Evolutionary conservation across 1,284 basidiomycete genomes (phyloP).

Genomic region (Paramarasmius palmivorus): DNA sequence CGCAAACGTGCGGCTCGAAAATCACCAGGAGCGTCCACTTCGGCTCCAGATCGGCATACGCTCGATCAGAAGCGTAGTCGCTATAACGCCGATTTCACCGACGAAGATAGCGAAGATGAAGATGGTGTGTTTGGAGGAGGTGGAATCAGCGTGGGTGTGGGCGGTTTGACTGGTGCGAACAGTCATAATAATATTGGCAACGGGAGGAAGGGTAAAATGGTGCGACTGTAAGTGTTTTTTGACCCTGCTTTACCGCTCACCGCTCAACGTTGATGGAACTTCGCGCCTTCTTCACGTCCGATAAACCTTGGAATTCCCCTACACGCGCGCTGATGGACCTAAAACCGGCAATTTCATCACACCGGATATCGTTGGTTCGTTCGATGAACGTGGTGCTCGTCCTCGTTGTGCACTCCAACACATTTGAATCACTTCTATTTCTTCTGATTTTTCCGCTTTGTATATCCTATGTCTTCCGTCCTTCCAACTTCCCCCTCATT

Average conservation of each 20-base stretch:
- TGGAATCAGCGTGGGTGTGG: slow-evolving; percentile 41
- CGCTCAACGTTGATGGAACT: background rate
- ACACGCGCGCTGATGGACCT: too few species aligned
- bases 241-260: slow-evolving; percentile 7
- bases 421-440: background rate
- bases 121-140: slow-evolving; percentile 20
- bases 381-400: too few species aligned
- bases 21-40: slow-evolving; percentile 1
- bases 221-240: slow-evolving; percentile 35
- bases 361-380: too few species aligned
- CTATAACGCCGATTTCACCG: slow-evolving; percentile 23
- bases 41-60: slow-evolving; percentile 1
- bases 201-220: slow-evolving; percentile 25
- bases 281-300: background rate
- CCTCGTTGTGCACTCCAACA: background rate
- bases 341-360: too few species aligned
- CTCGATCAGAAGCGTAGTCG: slow-evolving; percentile 10
- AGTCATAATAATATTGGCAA: slow-evolving; percentile 28
- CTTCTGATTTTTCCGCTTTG: background rate
- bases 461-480: background rate
- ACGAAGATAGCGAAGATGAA: slow-evolving; percentile 21
- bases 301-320: background rate
- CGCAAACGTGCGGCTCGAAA: slow-evolving; percentile 13
- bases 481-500: slow-evolving; percentile 10
- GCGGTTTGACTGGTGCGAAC: slow-evolving; percentile 36